phyloP scores from a whole-genome alignment of 345 rosid species.

The Arabis alpina region DNA sequence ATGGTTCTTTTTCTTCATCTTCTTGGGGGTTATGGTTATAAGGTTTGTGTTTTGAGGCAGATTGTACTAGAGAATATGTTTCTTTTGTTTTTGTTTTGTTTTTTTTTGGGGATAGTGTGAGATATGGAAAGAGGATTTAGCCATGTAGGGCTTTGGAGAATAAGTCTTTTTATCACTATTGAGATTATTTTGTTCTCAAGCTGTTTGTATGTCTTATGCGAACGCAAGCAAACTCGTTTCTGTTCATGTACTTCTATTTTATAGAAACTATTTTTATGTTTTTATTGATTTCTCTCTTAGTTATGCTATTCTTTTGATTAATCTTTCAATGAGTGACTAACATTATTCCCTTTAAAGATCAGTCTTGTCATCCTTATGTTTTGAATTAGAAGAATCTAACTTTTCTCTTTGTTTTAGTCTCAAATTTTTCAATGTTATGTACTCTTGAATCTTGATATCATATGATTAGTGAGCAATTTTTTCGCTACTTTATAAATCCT shows the following conservation, averaged over 20 bases:
- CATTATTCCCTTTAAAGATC: not conserved
- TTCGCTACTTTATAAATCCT: not conserved
- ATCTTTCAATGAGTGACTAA: no score
- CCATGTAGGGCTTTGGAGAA: slow-evolving; percentile 48
- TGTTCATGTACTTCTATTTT: slow-evolving; percentile 42
- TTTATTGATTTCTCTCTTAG: slow-evolving; percentile 17
- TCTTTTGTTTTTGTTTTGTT: slow-evolving; percentile 32
- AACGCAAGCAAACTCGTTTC: slow-evolving; percentile 42
- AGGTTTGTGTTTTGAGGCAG: slow-evolving; percentile 47
- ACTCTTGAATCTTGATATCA: not conserved
- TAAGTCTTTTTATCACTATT: slow-evolving; percentile 38
- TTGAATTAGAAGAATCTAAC: not conserved
- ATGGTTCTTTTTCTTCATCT: slow-evolving; percentile 34
- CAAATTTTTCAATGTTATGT: not conserved
- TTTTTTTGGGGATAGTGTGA: slow-evolving; percentile 35
- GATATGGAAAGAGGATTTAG: slow-evolving; percentile 38
- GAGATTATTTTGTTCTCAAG: slow-evolving; percentile 43
- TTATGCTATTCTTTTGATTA: not conserved
- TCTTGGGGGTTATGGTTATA: slow-evolving; percentile 36
- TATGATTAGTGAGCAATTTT: not conserved
- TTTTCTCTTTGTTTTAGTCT: not conserved
- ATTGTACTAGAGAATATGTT: slow-evolving; percentile 39
- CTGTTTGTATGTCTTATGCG: slow-evolving; percentile 49
- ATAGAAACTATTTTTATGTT: slow-evolving; percentile 38
- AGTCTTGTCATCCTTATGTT: not conserved